Percentiles rank a stretch among this genome's conserved stretches.
phyloP scores from a whole-genome alignment of 257 asterid species.

The Solanum stenotomum region DNA sequence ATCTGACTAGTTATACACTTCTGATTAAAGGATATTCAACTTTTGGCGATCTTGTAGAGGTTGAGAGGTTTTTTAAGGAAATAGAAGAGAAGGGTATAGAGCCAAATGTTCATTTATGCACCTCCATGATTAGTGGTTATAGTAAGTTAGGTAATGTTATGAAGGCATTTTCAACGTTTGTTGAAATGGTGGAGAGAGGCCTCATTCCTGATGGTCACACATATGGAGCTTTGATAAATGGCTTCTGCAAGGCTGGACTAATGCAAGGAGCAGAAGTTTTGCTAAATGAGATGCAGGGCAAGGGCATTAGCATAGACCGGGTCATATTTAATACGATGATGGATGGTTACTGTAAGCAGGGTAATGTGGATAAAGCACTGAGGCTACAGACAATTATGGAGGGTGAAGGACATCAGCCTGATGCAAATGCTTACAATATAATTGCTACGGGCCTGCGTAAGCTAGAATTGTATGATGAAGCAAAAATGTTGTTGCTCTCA shows the following conservation, averaged over 20 bases:
- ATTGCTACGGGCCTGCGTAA: constrained; percentile 58
- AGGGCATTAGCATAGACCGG: constrained; percentile 45
- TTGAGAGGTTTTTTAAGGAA: constrained; percentile 52
- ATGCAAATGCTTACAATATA: constrained; percentile 44
- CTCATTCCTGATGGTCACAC: constrained; percentile 53
- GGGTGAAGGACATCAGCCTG: constrained; percentile 57
- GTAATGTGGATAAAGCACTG: constrained; percentile 62
- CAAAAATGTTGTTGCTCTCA: constrained; percentile 42
- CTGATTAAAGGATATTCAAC: constrained; percentile 35
- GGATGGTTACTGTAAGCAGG: constrained; percentile 75
- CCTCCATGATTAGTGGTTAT: constrained; percentile 45
- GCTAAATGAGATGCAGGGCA: constrained; percentile 65
- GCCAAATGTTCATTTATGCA: constrained; percentile 48
- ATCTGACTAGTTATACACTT: constrained; percentile 55
- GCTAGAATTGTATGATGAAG: constrained; percentile 47
- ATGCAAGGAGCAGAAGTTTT: constrained; percentile 49
- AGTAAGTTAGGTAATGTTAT: constrained; percentile 40
- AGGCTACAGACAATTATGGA: constrained; percentile 50
- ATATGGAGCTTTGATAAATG: constrained; percentile 60
- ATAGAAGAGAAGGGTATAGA: constrained; percentile 39
- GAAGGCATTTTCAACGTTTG: constrained; percentile 52
- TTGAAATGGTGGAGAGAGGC: constrained; percentile 46
- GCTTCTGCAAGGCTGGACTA: constrained; percentile 57
- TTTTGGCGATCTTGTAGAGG: constrained; percentile 29
- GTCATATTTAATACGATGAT: constrained; percentile 62